These are phyloP conservation scores for Argentina anserina DNA, from an alignment of 306 rosid species.

Conservation along the genomic window DNA sequence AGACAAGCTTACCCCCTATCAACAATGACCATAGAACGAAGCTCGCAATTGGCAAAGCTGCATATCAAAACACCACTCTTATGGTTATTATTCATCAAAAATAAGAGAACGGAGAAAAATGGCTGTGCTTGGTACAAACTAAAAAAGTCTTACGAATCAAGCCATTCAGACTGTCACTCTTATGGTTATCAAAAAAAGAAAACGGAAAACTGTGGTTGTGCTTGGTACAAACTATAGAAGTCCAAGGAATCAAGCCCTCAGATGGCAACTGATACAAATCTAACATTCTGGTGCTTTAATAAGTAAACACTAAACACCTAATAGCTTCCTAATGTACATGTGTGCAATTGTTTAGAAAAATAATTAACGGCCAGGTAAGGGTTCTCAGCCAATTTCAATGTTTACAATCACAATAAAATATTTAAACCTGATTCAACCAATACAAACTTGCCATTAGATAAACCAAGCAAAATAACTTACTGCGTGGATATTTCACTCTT, in stretches of 20 bases:
- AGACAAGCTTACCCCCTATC: conserved; percentile 65
- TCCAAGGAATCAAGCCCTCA: neutral
- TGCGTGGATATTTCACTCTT: conserved; percentile 65
- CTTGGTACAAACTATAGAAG: neutral
- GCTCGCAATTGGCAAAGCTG: conserved; percentile 91
- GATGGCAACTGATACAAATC: neutral
- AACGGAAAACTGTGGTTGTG: neutral
- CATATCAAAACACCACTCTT: conserved; percentile 14
- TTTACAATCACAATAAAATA: neutral
- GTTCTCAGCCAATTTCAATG: neutral
- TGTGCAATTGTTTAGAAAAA: neutral
- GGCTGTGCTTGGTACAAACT: neutral
- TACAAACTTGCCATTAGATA: neutral
- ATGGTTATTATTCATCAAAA: conserved; percentile 7
- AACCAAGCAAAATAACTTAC: conserved; percentile 39
- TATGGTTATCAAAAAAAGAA: conserved; percentile 5
- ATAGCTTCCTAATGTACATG: neutral
- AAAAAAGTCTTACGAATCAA: neutral
- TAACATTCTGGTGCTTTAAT: neutral
- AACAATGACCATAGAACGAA: conserved; percentile 71
- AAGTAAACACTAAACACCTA: neutral
- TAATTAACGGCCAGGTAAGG: neutral
- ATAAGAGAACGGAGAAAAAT: neutral
- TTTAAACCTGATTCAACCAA: neutral
- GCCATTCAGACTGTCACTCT: neutral